phyloP scores from a whole-genome alignment of 768 basidiomycete species.

The Dacryopinax primogenitus region DNA sequence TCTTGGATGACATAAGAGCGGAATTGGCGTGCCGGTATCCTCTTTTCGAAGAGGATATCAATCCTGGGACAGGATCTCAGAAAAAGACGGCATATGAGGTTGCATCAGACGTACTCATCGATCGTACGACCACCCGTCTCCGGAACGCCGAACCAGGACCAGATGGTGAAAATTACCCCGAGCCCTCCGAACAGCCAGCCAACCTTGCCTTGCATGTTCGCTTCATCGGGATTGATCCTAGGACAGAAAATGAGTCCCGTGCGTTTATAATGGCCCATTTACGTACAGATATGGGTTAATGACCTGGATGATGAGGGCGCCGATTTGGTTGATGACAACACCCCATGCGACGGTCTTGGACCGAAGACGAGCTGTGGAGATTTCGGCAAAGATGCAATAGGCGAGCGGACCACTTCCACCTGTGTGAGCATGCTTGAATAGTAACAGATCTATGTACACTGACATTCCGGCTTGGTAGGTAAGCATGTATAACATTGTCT shows the following conservation, averaged over 20 bases:
- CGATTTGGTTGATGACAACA: not conserved
- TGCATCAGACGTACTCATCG: constrained; percentile 18
- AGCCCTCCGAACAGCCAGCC: constrained; percentile 8
- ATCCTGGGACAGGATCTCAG: constrained; percentile 13
- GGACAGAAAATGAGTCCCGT: constrained; percentile 9
- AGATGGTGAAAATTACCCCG: constrained; percentile 16
- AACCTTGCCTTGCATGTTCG: constrained; percentile 16
- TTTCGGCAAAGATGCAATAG: constrained; percentile 25
- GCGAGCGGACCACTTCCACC: constrained; percentile 19
- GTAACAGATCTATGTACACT: not conserved
- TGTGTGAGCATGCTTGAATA: not conserved
- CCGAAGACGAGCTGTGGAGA: constrained; percentile 23
- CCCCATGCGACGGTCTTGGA: constrained; percentile 25
- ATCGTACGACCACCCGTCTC: constrained; percentile 18
- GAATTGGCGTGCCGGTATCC: constrained; percentile 22
- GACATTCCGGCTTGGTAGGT: constrained; percentile 10
- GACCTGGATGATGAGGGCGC: constrained; percentile 15
- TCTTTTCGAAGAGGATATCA: constrained; percentile 28
- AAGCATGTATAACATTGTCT: constrained; percentile 13
- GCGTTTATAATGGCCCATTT: constrained; percentile 19
- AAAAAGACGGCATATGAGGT: not conserved
- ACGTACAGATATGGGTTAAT: constrained; percentile 16
- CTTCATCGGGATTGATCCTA: constrained; percentile 17
- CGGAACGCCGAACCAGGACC: constrained; percentile 19
- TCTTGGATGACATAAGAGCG: constrained; percentile 12